Conservation (phyloP, 345 rosid genomes). For the Euphorbia pulcherrima region DNA sequence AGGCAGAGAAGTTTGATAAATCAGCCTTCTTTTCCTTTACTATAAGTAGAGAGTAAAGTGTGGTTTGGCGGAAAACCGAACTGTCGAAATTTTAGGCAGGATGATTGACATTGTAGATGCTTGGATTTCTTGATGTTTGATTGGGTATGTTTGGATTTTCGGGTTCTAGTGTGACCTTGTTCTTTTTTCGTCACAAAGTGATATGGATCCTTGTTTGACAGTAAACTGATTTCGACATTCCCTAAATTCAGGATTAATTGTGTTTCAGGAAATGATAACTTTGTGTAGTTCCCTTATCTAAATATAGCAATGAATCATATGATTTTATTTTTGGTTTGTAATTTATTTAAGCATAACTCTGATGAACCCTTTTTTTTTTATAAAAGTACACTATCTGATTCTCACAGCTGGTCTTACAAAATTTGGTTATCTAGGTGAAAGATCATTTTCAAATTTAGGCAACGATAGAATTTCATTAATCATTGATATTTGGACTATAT, state of each 20-base stretch:
- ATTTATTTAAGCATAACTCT: too few relatives aligned
- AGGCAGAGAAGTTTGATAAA: conserved; percentile 47
- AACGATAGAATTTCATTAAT: too few relatives aligned
- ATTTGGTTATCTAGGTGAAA: too few relatives aligned
- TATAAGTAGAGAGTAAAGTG: background rate
- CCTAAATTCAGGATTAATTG: background rate
- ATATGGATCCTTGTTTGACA: conserved; percentile 1
- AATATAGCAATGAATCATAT: background rate
- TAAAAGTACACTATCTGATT: too few relatives aligned
- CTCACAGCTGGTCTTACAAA: too few relatives aligned
- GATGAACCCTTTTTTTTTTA: too few relatives aligned
- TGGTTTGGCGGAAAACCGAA: background rate
- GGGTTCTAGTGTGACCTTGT: conserved; percentile 1
- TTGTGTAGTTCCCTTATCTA: background rate
- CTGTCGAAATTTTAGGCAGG: conserved; percentile 6
- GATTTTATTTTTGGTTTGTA: too few relatives aligned
- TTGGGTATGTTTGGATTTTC: background rate
- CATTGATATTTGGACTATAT: too few relatives aligned
- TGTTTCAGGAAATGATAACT: background rate
- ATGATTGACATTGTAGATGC: background rate
- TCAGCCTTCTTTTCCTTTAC: conserved; percentile 24
- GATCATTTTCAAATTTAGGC: too few relatives aligned
- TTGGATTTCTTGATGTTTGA: background rate
- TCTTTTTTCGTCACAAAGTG: background rate
- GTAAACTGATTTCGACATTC: background rate